These are phyloP conservation scores for Jamesozyma lodderae DNA, from an alignment of 805 yeast genomes.

Conservation along the genomic window DNA sequence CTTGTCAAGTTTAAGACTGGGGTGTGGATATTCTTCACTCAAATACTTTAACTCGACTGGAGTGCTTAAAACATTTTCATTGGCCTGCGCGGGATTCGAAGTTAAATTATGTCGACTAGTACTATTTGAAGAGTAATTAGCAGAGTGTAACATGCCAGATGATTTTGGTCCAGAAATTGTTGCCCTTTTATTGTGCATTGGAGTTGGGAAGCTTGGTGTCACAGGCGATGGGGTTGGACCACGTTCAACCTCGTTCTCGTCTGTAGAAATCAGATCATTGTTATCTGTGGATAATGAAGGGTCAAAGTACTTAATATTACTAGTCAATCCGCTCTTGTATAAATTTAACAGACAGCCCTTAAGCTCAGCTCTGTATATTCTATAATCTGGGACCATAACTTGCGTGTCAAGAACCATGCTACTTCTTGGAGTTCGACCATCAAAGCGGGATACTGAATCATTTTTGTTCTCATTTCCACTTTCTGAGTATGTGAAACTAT, in stretches of 20 bases:
- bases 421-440: slow-evolving; percentile 3
- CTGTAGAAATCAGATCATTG: not conserved
- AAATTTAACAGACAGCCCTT: slow-evolving; percentile 58
- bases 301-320: slow-evolving; percentile 39
- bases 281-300: slow-evolving; percentile 14
- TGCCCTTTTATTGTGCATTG: not conserved
- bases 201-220: not conserved
- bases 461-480: slow-evolving; percentile 5
- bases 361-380: slow-evolving; percentile 55
- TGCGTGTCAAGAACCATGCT: slow-evolving; percentile 8
- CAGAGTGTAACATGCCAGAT: not conserved
- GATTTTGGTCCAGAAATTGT: not conserved
- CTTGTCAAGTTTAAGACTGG: slow-evolving; percentile 45
- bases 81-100: not conserved
- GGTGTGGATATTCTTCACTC: slow-evolving; percentile 50
- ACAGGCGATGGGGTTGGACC: no score
- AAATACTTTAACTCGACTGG: slow-evolving; percentile 23
- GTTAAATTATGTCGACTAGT: not conserved
- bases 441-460: not conserved
- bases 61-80: not conserved
- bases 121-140: not conserved
- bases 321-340: slow-evolving; percentile 44
- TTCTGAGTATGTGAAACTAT: not conserved
- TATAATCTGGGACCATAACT: slow-evolving; percentile 24
- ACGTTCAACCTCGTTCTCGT: not conserved